phyloP scores from a whole-genome alignment of 495 filamentous ascomycete genomes.

The Mycothermus thermophilus region DNA sequence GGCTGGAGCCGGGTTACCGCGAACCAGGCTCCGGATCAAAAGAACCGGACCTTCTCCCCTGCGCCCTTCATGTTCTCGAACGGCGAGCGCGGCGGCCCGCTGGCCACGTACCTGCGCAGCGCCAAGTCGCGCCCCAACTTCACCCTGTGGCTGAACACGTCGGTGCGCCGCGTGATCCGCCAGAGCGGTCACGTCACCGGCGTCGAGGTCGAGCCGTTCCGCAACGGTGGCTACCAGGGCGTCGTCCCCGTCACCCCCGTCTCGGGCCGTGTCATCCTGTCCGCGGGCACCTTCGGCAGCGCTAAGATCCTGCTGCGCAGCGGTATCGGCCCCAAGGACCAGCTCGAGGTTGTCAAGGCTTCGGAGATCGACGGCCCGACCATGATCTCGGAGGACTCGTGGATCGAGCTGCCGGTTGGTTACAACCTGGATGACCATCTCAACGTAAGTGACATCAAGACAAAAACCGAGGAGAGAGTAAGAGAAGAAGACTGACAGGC shows the following conservation, averaged over 20 bases:
- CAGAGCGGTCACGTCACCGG: slow-evolving; percentile 47
- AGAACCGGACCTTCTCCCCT: slow-evolving; percentile 52
- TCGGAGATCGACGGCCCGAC: slow-evolving; percentile 37
- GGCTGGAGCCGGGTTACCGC: slow-evolving; percentile 52
- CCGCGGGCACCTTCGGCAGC: slow-evolving; percentile 57
- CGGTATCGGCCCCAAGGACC: slow-evolving; percentile 51
- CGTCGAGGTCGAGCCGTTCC: slow-evolving; percentile 49
- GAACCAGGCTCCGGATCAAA: slow-evolving; percentile 45
- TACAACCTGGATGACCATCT: slow-evolving; percentile 61
- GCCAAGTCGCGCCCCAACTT: slow-evolving; percentile 51
- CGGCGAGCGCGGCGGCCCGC: slow-evolving; percentile 55
- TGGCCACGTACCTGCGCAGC: slow-evolving; percentile 58
- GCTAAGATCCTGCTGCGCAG: slow-evolving; percentile 51
- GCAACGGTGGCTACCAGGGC: slow-evolving; percentile 41
- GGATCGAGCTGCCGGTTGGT: slow-evolving; percentile 64
- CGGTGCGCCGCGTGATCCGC: slow-evolving; percentile 51
- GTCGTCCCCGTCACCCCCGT: slow-evolving; percentile 44
- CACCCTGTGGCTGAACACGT: slow-evolving; percentile 49
- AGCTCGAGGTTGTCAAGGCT: slow-evolving; percentile 41
- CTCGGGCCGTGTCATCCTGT: slow-evolving; percentile 52
- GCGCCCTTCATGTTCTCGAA: slow-evolving; percentile 56
- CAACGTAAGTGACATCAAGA: slow-evolving; percentile 27
- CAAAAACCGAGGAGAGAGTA: no score
- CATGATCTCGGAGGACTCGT: slow-evolving; percentile 39
- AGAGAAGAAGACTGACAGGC: slow-evolving; percentile 1